phyloP scores from a whole-genome alignment of 169 alveolate genomes.

The Plasmodium inui region DNA sequence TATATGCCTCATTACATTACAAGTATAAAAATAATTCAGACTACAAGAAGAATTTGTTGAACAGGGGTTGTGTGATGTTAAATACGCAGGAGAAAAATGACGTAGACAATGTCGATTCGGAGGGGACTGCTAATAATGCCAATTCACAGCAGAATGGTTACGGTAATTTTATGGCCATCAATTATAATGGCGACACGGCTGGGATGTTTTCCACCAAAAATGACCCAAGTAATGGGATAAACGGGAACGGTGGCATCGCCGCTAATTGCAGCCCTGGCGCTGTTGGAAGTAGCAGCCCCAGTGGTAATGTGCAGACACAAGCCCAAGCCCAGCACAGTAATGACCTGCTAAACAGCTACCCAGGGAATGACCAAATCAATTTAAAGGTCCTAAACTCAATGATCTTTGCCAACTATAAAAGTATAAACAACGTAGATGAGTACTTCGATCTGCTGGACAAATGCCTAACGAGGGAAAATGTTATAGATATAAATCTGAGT shows the following conservation, averaged over 20 bases:
- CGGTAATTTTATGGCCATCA: slow-evolving; percentile 11
- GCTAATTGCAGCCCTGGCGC: background rate
- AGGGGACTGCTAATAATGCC: background rate
- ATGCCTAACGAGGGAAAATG: slow-evolving; percentile 66
- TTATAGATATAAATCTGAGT: slow-evolving; percentile 66
- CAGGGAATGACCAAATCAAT: slow-evolving; percentile 44
- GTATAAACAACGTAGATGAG: slow-evolving; percentile 72
- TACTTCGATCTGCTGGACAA: slow-evolving; percentile 70
- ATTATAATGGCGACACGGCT: slow-evolving; percentile 14
- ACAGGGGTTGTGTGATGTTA: slow-evolving; percentile 69
- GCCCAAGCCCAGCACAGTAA: background rate
- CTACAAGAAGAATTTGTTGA: slow-evolving; percentile 68
- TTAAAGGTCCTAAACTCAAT: slow-evolving; percentile 56
- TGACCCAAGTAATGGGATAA: slow-evolving; percentile 16
- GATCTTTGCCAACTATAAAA: slow-evolving; percentile 66
- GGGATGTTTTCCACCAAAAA: slow-evolving; percentile 22
- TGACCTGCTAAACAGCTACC: slow-evolving; percentile 12
- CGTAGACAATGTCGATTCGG: slow-evolving; percentile 26
- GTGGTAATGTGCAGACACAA: background rate
- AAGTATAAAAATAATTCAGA: slow-evolving; percentile 63
- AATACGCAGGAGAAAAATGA: slow-evolving; percentile 66
- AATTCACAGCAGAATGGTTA: slow-evolving; percentile 5
- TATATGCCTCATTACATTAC: slow-evolving; percentile 74
- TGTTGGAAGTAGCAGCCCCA: background rate
- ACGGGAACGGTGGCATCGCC: background rate